These are phyloP conservation scores for Myriosclerotinia duriaeana DNA, from an alignment of 2,329 filamentous ascomycete species.

Conservation along the genomic window DNA sequence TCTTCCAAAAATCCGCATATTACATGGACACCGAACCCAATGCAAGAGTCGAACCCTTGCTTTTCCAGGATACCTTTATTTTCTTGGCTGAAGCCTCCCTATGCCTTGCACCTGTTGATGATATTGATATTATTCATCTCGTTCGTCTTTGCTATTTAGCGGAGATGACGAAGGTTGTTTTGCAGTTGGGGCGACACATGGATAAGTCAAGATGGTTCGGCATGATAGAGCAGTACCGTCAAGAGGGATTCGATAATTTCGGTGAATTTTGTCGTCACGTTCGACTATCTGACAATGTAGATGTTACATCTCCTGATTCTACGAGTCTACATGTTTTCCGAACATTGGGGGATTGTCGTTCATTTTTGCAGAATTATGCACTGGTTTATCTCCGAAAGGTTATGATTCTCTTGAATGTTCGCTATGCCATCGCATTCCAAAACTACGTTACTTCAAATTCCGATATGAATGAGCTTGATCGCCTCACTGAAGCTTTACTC, in stretches of 20 bases:
- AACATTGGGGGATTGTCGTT: constrained; percentile 54
- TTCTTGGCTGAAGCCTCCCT: constrained; percentile 80
- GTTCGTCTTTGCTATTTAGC: constrained; percentile 85
- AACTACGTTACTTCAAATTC: constrained; percentile 62
- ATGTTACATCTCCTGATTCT: constrained; percentile 45
- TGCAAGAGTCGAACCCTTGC: constrained; percentile 50
- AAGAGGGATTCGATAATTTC: constrained; percentile 27
- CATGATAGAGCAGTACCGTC: constrained; percentile 27
- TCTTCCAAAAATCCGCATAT: constrained; percentile 52
- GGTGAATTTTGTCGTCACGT: constrained; percentile 34
- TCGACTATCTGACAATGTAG: constrained; percentile 9
- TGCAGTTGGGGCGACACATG: constrained; percentile 57
- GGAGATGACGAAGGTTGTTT: constrained; percentile 81
- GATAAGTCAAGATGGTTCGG: constrained; percentile 51
- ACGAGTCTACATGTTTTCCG: constrained; percentile 58
- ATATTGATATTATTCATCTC: constrained; percentile 74
- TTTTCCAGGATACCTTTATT: constrained; percentile 70
- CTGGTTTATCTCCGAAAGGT: constrained; percentile 87
- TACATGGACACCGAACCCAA: background rate
- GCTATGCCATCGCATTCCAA: constrained; percentile 85
- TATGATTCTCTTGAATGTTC: constrained; percentile 79
- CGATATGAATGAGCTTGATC: constrained; percentile 74
- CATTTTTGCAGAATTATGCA: constrained; percentile 75
- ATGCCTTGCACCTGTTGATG: constrained; percentile 64
- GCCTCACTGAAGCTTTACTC: constrained; percentile 72